A percentile compares a stretch with the other conserved stretches of the same genome.
These are phyloP conservation scores for Echinochloa phyllopogon DNA, from an alignment of 176 grass and related monocot genomes.

Conservation along the genomic window DNA sequence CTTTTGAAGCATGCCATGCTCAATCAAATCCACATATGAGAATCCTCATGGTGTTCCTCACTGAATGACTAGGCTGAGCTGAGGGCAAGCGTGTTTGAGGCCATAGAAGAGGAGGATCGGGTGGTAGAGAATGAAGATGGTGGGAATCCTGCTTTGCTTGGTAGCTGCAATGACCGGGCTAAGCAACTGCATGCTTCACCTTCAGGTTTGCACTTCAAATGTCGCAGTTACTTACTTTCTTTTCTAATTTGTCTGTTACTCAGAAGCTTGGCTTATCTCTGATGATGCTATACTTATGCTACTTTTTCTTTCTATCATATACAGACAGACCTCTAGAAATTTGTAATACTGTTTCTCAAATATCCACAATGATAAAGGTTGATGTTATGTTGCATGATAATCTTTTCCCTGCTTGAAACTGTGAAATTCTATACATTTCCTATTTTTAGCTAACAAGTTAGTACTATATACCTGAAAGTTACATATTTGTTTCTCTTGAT, in stretches of 20 bases:
- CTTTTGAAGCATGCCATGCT: conserved; percentile 7
- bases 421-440: background rate
- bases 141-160: conserved; percentile 71
- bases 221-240: background rate
- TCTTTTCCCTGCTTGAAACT: conserved; percentile 1
- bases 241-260: conserved; percentile 9
- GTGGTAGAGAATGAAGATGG: conserved; percentile 63
- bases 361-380: background rate
- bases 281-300: background rate
- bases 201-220: conserved; percentile 65
- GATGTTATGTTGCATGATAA: background rate
- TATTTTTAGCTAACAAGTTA: conserved; percentile 17
- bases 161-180: conserved; percentile 79
- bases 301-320: conserved; percentile 9
- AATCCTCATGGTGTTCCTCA: conserved; percentile 5
- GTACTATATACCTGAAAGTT: conserved; percentile 8
- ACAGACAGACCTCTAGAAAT: background rate
- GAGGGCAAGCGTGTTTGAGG: conserved; percentile 86
- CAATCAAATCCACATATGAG: background rate
- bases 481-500: background rate
- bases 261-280: background rate
- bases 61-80: conserved; percentile 71
- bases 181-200: conserved; percentile 86
- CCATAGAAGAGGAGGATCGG: conserved; percentile 87
- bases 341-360: conserved; percentile 25